Evolutionary conservation across 768 basidiomycete genomes (phyloP), one percentile per base, ranked within the genome.

Genomic region (Kockovaella imperatae): DNA sequence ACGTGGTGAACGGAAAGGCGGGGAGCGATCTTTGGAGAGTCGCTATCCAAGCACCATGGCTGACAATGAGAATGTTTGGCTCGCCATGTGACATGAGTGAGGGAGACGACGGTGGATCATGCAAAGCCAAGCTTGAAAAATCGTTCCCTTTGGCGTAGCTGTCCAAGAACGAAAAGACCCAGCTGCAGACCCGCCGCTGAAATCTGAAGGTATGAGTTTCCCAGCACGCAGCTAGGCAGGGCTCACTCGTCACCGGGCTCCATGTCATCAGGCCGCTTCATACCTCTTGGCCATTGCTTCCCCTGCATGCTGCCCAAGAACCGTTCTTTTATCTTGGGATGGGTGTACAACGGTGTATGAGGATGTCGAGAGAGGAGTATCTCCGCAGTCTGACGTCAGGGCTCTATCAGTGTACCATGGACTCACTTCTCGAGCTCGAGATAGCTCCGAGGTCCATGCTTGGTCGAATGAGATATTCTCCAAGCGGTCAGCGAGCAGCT

Each of bases 401-500:
- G 3, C 1, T 3, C 21, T 11, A 39, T n/a, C 14, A 21, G 15
- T 13, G 38, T 21, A 13, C 14, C 38, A n/a, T 10, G 14, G 15
- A 53, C 50, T 70, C 62, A 87, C 87, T 73, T 79, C 77, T 39
- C 69, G 71, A 11, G 87, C 86, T 49, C 87, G 74, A 41, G 57
- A 71, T 41, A 89, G 76, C 73, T 87, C 84, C 61, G 87, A 89
- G 51, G 78, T 79, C 62, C 78, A 81, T 25, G 80, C 84, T 23
- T 69, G 69, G 29, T 74, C 75, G 54, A 90, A 84, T 6, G 70
- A 72, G 15, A 83, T 70, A 28, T 72, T 62, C 60, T 75, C 75
- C 21, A 68, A 44, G 4, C 47, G 32, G 14, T 57, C 29, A 11
- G 55, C 57, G 0, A 64, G 32, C 2, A 60, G 44, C 2, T n/a